A percentile compares a stretch with the other conserved stretches of the same genome.
These are phyloP conservation scores for Scytalidium lignicola DNA, from an alignment of 2,329 filamentous ascomycete species.

Conservation along the genomic window DNA sequence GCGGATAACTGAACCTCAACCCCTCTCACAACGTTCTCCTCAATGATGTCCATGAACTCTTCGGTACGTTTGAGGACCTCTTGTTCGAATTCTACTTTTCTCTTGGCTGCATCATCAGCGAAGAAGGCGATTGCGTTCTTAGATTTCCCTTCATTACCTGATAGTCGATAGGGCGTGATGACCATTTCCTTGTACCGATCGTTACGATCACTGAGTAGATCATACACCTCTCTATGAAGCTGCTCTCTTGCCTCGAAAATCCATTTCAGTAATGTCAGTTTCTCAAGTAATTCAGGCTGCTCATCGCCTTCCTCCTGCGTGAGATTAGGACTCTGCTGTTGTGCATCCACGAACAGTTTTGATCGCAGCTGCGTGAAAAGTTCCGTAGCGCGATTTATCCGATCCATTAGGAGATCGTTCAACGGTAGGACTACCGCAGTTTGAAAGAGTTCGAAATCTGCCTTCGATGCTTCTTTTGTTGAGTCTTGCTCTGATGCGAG, in stretches of 20 bases:
- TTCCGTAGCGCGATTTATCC: constrained; percentile 67
- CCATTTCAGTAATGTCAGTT: constrained; percentile 93
- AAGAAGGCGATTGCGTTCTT: constrained; percentile 79
- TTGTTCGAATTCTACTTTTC: constrained; percentile 64
- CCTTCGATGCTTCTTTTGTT: constrained; percentile 68
- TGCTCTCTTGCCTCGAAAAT: constrained; percentile 91
- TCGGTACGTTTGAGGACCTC: constrained; percentile 69
- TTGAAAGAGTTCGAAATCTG: constrained; percentile 81
- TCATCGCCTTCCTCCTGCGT: constrained; percentile 95
- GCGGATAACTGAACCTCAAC: constrained; percentile 89
- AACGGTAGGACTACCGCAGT: constrained; percentile 76
- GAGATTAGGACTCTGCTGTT: constrained; percentile 62
- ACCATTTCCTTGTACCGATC: constrained; percentile 82
- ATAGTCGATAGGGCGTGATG: constrained; percentile 69
- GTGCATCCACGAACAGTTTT: constrained; percentile 68
- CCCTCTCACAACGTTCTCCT: constrained; percentile 78
- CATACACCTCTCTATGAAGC: constrained; percentile 79
- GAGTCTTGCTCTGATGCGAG: constrained; percentile 63
- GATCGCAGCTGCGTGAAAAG: constrained; percentile 73
- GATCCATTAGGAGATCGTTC: constrained; percentile 71
- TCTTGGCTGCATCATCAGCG: constrained; percentile 66
- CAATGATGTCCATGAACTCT: constrained; percentile 72
- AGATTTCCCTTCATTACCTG: constrained; percentile 74
- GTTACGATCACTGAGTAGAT: constrained; percentile 79
- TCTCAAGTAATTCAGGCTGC: constrained; percentile 87